phyloP scores from a whole-genome alignment of 768 basidiomycete genomes.

The Calocybe gangraenosa region DNA sequence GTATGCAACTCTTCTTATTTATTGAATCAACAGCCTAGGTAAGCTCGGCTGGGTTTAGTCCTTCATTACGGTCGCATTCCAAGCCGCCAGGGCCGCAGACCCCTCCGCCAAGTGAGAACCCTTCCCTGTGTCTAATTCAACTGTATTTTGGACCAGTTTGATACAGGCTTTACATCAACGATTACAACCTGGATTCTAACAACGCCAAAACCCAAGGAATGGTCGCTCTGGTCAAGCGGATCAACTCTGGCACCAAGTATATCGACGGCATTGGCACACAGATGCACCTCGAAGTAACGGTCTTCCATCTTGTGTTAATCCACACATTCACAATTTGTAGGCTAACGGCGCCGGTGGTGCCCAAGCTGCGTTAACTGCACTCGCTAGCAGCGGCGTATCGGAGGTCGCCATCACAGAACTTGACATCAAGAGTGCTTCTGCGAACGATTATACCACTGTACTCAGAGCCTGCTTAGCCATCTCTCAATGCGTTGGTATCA shows the following conservation, averaged over 20 bases:
- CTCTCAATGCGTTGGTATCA: slow-evolving; percentile 42
- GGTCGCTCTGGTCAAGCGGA: slow-evolving; percentile 33
- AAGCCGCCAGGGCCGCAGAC: slow-evolving; percentile 45
- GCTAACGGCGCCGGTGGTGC: slow-evolving; percentile 36
- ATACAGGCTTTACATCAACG: slow-evolving; percentile 34
- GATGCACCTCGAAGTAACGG: slow-evolving; percentile 33
- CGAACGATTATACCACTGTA: slow-evolving; percentile 41
- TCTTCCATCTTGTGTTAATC: not conserved
- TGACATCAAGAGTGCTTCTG: slow-evolving; percentile 32
- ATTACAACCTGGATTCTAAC: slow-evolving; percentile 46
- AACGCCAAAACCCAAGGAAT: slow-evolving; percentile 41
- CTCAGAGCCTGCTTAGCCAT: slow-evolving; percentile 41
- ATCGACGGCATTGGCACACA: slow-evolving; percentile 27
- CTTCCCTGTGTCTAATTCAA: not conserved
- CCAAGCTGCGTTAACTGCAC: slow-evolving; percentile 38
- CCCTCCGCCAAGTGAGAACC: slow-evolving; percentile 38
- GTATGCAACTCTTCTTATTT: slow-evolving; percentile 12
- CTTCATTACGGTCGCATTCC: slow-evolving; percentile 51
- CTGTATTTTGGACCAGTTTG: not conserved
- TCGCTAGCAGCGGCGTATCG: slow-evolving; percentile 33
- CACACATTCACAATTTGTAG: too few species aligned
- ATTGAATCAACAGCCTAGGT: too few species aligned
- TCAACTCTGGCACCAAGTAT: slow-evolving; percentile 31
- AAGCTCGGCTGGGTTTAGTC: slow-evolving; percentile 22
- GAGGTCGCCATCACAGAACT: slow-evolving; percentile 49